Conservation (phyloP, 1,284 basidiomycete species). For the Tilletia indica region DNA sequence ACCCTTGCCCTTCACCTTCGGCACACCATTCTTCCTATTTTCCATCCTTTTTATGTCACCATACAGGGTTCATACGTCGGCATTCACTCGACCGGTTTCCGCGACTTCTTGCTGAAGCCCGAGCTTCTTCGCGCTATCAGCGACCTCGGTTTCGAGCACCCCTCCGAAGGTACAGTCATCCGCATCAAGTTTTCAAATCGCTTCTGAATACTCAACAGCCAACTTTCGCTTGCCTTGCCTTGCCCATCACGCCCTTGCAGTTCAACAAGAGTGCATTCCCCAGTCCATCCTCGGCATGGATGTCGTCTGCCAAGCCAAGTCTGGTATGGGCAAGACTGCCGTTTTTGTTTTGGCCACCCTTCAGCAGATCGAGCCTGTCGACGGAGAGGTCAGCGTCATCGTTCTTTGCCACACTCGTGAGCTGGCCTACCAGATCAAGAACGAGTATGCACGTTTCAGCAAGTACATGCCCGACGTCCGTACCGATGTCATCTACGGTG, state of each 20-base stretch:
- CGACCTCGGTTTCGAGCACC: constrained; percentile 98
- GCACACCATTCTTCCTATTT: neutral
- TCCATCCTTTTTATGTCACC: neutral
- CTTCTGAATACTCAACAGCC: constrained; percentile 8
- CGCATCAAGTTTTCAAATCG: constrained; percentile 17
- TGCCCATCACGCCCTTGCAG: constrained; percentile 59
- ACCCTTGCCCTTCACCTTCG: neutral
- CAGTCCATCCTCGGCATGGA: constrained; percentile 99
- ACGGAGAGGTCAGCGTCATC: constrained; percentile 95
- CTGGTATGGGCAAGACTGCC: constrained; percentile 99
- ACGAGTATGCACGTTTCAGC: constrained; percentile 97
- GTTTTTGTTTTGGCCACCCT: constrained; percentile 97
- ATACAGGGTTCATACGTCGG: constrained; percentile 54
- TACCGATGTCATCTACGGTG: constrained; percentile 96
- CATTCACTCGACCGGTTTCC: constrained; percentile 56
- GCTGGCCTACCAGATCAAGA: constrained; percentile 99
- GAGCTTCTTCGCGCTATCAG: constrained; percentile 96
- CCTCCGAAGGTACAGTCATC: constrained; percentile 80
- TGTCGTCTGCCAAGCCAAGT: constrained; percentile 98
- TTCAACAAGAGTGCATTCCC: constrained; percentile 99
- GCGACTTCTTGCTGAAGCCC: constrained; percentile 91
- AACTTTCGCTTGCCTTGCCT: constrained; percentile 13
- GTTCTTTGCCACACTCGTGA: constrained; percentile 99
- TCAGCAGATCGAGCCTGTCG: constrained; percentile 96
- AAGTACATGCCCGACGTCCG: constrained; percentile 99